Conservation (phyloP, 2,329 filamentous ascomycete species). For the Phyllosticta citrichinensis region DNA sequence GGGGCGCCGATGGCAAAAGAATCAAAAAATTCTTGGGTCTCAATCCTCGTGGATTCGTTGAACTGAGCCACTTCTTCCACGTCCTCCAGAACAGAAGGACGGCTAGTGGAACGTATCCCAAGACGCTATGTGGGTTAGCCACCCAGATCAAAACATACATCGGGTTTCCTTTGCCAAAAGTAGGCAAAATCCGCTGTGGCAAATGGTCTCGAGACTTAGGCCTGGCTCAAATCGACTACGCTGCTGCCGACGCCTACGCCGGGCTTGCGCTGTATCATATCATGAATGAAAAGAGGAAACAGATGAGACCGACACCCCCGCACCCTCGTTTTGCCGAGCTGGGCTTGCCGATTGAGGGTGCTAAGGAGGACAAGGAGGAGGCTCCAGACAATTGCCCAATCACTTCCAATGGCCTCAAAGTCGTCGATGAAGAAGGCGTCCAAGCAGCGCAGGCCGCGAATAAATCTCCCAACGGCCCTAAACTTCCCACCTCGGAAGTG, state of each 20-base stretch:
- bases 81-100: conserved; percentile 48
- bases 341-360: conserved; percentile 32
- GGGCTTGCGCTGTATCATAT: conserved; percentile 64
- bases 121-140: conserved; percentile 54
- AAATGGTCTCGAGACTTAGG: conserved; percentile 61
- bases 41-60: conserved; percentile 57
- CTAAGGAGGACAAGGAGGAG: conserved; percentile 10
- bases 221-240: conserved; percentile 57
- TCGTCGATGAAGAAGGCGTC: not conserved
- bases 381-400: too few relatives aligned
- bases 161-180: conserved; percentile 67
- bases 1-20: conserved; percentile 50
- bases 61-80: conserved; percentile 74
- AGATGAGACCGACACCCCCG: conserved; percentile 60
- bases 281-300: conserved; percentile 57
- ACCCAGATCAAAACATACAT: conserved; percentile 62
- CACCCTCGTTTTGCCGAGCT: conserved; percentile 60
- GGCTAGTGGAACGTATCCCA: conserved; percentile 46
- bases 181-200: conserved; percentile 57
- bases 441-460: too few relatives aligned
- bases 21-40: conserved; percentile 57
- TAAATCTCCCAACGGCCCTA: too few relatives aligned
- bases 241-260: conserved; percentile 82
- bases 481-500: not conserved
- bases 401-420: too few relatives aligned